Evolutionary conservation across 129 eudicot species (phyloP).

Genomic region (Lactuca saligna): DNA sequence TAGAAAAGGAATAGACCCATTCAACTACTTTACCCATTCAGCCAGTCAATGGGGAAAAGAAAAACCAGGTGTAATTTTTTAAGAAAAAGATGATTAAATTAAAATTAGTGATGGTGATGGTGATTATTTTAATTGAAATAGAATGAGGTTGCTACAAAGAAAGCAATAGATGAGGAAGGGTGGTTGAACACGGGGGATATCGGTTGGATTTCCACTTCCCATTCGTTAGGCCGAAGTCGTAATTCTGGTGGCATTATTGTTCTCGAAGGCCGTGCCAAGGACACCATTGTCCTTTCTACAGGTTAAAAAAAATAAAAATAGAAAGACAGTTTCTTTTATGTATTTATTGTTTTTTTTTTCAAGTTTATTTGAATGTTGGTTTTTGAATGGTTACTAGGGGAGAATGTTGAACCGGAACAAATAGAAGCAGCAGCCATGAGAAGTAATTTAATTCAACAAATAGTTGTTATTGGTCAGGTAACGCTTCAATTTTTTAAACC

Average conservation of each 20-base stretch:
- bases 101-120: neutral
- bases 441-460: slow-evolving; percentile 80
- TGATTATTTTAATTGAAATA: slow-evolving; percentile 39
- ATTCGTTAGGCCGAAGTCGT: slow-evolving; percentile 82
- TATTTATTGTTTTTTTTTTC: neutral
- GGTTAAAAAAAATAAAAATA: slow-evolving; percentile 44
- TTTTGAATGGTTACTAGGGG: slow-evolving; percentile 50
- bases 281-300: slow-evolving; percentile 94
- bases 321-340: neutral
- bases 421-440: slow-evolving; percentile 97
- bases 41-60: no score
- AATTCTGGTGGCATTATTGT: slow-evolving; percentile 72
- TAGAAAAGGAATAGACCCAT: no score
- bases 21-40: no score
- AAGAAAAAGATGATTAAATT: slow-evolving; percentile 5
- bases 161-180: slow-evolving; percentile 82
- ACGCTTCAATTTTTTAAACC: neutral
- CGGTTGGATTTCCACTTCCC: slow-evolving; percentile 82
- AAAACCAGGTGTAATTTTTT: no score
- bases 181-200: slow-evolving; percentile 97
- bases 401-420: slow-evolving; percentile 92
- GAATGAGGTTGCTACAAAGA: slow-evolving; percentile 71
- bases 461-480: slow-evolving; percentile 94
- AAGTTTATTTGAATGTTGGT: slow-evolving; percentile 9
- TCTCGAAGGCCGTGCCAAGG: slow-evolving; percentile 99